A percentile compares a stretch with the other conserved stretches of the same genome.
Evolutionary conservation across 306 rosid genomes (phyloP).

Genomic region (Quercus aquifolioides): DNA sequence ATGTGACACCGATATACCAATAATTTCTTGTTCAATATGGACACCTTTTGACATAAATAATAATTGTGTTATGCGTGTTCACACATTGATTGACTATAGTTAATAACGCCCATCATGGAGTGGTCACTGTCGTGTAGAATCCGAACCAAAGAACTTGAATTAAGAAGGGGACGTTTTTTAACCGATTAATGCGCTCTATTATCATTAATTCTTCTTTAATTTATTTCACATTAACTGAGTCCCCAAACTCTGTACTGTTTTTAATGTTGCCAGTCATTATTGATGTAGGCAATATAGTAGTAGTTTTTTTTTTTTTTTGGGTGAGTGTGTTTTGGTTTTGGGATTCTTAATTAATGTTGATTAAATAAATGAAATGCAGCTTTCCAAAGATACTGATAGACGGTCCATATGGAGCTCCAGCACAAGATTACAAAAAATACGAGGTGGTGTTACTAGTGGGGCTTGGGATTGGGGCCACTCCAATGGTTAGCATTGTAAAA

Average conservation of each 20-base stretch:
- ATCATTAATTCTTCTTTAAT: neutral
- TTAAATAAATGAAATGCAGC: constrained; percentile 4
- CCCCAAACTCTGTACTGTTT: no score
- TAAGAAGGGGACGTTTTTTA: neutral
- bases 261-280: no score
- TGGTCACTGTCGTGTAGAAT: neutral
- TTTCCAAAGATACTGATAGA: constrained; percentile 52
- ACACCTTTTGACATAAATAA: no score
- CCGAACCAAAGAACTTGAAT: neutral
- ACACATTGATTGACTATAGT: neutral
- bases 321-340: neutral
- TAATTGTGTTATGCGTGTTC: neutral
- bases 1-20: no score
- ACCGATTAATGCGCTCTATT: neutral
- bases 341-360: neutral
- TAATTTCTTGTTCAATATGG: no score
- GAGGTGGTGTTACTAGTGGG: constrained; percentile 58
- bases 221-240: neutral
- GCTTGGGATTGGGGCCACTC: constrained; percentile 64
- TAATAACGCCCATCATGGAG: neutral
- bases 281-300: no score
- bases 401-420: constrained; percentile 66
- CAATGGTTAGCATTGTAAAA: constrained; percentile 61
- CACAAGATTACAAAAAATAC: constrained; percentile 62
- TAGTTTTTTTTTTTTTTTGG: no score